Evolutionary conservation across 1,284 basidiomycete genomes (phyloP).

Genomic region (Phylloboletellus chloephorus): DNA sequence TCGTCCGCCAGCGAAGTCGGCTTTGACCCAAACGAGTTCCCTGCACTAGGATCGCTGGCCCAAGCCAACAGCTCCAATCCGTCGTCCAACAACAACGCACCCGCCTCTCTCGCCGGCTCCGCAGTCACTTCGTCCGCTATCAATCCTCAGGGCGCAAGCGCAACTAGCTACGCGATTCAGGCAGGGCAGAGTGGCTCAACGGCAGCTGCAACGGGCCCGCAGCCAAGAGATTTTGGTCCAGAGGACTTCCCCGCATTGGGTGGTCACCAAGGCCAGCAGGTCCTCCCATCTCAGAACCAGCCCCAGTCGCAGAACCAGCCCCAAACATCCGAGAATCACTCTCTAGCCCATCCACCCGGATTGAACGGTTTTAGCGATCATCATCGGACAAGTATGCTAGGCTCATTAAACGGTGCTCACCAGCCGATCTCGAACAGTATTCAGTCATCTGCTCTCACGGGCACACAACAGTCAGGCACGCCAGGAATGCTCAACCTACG

Average conservation of each 20-base stretch:
- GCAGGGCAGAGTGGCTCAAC: conserved; percentile 55
- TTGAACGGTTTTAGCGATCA: conserved; percentile 60
- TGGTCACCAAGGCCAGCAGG: conserved; percentile 40
- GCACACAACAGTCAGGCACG: conserved; percentile 40
- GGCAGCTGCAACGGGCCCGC: conserved; percentile 37
- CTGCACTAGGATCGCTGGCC: conserved; percentile 65
- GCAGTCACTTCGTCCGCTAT: conserved; percentile 32
- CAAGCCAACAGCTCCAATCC: conserved; percentile 34
- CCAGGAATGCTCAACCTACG: conserved; percentile 68
- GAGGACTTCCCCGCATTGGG: conserved; percentile 83
- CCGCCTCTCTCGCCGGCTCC: conserved; percentile 21
- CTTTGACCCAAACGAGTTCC: conserved; percentile 83
- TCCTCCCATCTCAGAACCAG: conserved; percentile 30
- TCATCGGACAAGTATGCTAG: conserved; percentile 51
- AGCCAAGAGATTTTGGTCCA: conserved; percentile 66
- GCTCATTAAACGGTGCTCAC: conserved; percentile 39
- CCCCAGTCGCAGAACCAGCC: conserved; percentile 31
- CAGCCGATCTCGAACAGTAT: conserved; percentile 22
- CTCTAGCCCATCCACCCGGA: conserved; percentile 57
- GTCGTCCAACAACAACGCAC: conserved; percentile 32
- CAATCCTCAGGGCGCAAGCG: conserved; percentile 31
- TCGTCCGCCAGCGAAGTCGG: conserved; percentile 68
- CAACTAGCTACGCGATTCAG: conserved; percentile 67
- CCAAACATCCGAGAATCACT: conserved; percentile 35
- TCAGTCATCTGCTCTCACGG: conserved; percentile 19